These are phyloP conservation scores for Chernovozyma sophiae-reginae DNA, from an alignment of 1,139 yeast genomes.

Conservation along the genomic window DNA sequence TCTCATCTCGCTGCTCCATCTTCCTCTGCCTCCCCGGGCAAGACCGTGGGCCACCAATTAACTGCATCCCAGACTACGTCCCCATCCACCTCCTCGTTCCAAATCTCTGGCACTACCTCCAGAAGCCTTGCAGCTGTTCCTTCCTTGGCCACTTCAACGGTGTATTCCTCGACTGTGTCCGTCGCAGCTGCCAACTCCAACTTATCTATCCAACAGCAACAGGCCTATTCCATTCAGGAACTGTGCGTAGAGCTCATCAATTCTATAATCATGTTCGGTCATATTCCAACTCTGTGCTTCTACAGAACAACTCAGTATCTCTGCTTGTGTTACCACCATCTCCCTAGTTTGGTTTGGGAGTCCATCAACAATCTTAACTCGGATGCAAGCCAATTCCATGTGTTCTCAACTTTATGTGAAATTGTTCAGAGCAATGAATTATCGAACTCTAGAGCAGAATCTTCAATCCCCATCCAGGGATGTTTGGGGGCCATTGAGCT, in stretches of 20 bases:
- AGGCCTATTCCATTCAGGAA: background rate
- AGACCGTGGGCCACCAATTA: too few relatives aligned
- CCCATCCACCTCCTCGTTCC: background rate
- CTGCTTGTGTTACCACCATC: slow-evolving; percentile 23
- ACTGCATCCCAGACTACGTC: background rate
- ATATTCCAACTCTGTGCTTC: slow-evolving; percentile 40
- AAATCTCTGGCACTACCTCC: background rate
- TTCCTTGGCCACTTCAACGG: background rate
- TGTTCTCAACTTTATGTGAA: slow-evolving; percentile 22
- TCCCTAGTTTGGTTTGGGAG: slow-evolving; percentile 29
- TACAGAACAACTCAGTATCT: slow-evolving; percentile 41
- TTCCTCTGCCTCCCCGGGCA: background rate
- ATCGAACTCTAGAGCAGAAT: slow-evolving; percentile 10
- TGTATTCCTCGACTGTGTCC: background rate
- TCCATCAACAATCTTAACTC: slow-evolving; percentile 20
- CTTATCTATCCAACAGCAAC: background rate
- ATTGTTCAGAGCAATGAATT: slow-evolving; percentile 24
- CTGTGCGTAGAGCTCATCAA: slow-evolving; percentile 42
- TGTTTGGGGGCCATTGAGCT: slow-evolving; percentile 48
- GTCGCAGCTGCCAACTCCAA: background rate
- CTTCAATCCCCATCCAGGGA: slow-evolving; percentile 22
- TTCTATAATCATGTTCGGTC: slow-evolving; percentile 44
- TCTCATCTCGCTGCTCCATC: background rate
- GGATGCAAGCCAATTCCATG: slow-evolving; percentile 18
- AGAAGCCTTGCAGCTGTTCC: background rate